phyloP scores from a whole-genome alignment of 768 basidiomycete genomes.

The Cyathus striatus region DNA sequence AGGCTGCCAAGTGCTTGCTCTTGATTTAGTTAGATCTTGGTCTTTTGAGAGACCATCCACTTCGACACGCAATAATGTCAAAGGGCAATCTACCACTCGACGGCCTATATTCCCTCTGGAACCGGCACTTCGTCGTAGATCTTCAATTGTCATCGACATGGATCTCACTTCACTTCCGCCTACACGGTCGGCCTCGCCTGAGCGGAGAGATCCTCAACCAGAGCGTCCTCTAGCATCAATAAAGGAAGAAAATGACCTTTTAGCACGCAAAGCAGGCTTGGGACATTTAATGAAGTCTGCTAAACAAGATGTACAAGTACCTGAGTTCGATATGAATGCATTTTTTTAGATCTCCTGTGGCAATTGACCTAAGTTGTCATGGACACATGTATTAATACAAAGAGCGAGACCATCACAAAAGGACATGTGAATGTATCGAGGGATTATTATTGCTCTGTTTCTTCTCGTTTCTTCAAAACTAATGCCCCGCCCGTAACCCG shows the following conservation, averaged over 20 bases:
- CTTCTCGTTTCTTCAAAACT: constrained; percentile 85
- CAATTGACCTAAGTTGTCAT: no score
- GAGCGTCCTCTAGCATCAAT: constrained; percentile 25
- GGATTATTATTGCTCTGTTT: constrained; percentile 48
- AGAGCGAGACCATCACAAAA: no score
- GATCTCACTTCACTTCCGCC: constrained; percentile 62
- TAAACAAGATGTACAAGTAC: constrained; percentile 79
- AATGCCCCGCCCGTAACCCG: constrained; percentile 74
- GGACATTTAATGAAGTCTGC: constrained; percentile 89
- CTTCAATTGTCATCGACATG: constrained; percentile 89
- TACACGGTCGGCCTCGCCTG: constrained; percentile 51
- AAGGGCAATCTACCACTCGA: constrained; percentile 15
- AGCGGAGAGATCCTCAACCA: constrained; percentile 13
- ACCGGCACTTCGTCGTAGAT: constrained; percentile 51
- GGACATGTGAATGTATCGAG: no score
- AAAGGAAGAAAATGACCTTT: constrained; percentile 52
- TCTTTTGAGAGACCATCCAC: constrained; percentile 79
- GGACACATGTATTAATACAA: no score
- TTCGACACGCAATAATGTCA: constrained; percentile 6
- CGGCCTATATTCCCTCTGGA: constrained; percentile 43
- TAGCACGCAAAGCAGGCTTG: constrained; percentile 65
- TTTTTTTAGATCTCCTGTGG: constrained; percentile 49
- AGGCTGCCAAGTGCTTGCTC: constrained; percentile 88
- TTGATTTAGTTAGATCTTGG: constrained; percentile 89
- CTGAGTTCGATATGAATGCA: constrained; percentile 83